These are phyloP conservation scores for Naganishia antarctica DNA, from an alignment of 768 basidiomycete species.

Conservation along the genomic window DNA sequence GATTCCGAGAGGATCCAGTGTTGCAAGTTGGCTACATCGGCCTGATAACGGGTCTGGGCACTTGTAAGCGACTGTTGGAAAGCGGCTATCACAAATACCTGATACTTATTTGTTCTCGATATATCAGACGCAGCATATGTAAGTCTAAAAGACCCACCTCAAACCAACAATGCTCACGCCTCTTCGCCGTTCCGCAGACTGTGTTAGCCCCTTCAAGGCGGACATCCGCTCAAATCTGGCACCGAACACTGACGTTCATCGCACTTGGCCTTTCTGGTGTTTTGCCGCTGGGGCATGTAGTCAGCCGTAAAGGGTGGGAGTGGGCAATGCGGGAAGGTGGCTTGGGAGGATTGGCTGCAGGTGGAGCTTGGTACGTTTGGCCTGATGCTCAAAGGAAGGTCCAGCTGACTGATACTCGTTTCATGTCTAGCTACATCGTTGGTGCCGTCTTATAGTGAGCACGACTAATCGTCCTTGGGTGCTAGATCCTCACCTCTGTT, in stretches of 20 bases:
- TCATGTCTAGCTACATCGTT: conserved; percentile 56
- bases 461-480: conserved; percentile 28
- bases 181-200: conserved; percentile 58
- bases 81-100: too few relatives aligned
- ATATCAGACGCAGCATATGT: conserved; percentile 33
- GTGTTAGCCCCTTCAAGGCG: conserved; percentile 74
- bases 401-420: not conserved
- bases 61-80: too few relatives aligned
- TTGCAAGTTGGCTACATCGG: conserved; percentile 34
- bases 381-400: not conserved
- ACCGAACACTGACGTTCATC: conserved; percentile 74
- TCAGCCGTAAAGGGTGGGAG: conserved; percentile 59
- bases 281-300: conserved; percentile 64
- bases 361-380: conserved; percentile 56
- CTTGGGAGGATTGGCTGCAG: conserved; percentile 63
- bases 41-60: conserved; percentile 21
- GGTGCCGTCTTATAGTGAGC: conserved; percentile 79
- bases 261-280: conserved; percentile 67
- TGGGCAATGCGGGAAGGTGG: conserved; percentile 63
- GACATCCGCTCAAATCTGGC: conserved; percentile 67
- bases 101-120: too few relatives aligned
- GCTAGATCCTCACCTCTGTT: conserved; percentile 34
- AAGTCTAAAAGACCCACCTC: conserved; percentile 1
- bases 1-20: conserved; percentile 50
- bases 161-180: not conserved